phyloP scores from a whole-genome alignment of 257 asterid species.

The Haberlea rhodopensis region DNA sequence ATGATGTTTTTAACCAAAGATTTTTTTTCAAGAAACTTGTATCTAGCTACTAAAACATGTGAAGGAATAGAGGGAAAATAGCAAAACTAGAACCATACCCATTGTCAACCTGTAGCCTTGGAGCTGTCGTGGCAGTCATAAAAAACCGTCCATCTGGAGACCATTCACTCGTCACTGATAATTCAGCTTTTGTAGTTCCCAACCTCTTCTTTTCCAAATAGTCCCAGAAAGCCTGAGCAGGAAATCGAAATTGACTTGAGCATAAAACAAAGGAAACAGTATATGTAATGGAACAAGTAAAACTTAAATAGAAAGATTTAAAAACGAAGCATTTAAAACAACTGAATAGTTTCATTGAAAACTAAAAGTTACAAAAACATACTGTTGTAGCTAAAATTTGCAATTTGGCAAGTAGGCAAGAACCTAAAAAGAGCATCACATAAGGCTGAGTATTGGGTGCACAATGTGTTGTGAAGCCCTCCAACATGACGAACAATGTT shows the following conservation, averaged over 20 bases:
- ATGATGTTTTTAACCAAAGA: background rate
- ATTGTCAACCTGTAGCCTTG: conserved; percentile 97
- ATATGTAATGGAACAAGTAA: no score
- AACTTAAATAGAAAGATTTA: background rate
- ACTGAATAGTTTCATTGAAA: background rate
- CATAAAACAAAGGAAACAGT: background rate
- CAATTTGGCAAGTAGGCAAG: background rate
- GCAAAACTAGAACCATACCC: conserved; percentile 56
- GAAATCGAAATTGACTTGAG: conserved; percentile 15
- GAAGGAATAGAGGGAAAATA: background rate
- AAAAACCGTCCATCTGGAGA: conserved; percentile 93
- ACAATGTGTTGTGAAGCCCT: background rate
- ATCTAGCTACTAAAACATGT: background rate
- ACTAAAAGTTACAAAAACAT: background rate
- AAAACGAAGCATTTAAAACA: background rate
- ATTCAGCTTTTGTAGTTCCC: conserved; percentile 80
- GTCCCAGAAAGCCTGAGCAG: conserved; percentile 87
- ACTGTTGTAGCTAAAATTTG: no score
- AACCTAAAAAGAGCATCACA: background rate
- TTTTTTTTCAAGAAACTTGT: background rate
- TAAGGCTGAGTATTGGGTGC: background rate
- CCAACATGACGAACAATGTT: background rate
- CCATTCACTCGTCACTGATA: conserved; percentile 97
- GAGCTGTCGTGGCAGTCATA: conserved; percentile 98
- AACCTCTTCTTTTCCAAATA: conserved; percentile 68